Evolutionary conservation across 2,329 filamentous ascomycete genomes (phyloP).

Genomic region (Coniochaeta sp.): DNA sequence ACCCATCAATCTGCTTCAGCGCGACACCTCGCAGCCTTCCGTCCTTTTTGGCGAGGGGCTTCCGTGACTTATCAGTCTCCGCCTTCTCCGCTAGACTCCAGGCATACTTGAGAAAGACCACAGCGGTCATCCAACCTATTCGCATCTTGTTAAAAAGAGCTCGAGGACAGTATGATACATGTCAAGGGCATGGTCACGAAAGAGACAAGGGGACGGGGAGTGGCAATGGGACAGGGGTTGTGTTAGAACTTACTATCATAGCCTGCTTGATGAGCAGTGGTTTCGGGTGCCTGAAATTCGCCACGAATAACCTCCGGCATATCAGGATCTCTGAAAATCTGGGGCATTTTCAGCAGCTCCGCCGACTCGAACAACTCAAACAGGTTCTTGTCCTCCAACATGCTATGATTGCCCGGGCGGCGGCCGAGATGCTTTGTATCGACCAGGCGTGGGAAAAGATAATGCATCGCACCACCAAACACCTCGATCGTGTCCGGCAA

Average conservation of each 20-base stretch:
- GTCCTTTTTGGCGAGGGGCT: background rate
- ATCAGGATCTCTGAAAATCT: background rate
- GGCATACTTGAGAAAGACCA: constrained; percentile 26
- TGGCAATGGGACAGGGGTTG: background rate
- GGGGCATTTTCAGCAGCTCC: background rate
- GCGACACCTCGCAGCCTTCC: background rate
- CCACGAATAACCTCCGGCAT: background rate
- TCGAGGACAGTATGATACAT: background rate
- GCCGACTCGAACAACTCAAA: constrained; percentile 6
- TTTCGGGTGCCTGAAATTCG: background rate
- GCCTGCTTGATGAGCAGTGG: constrained; percentile 44
- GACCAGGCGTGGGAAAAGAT: constrained; percentile 39
- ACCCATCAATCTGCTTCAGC: background rate
- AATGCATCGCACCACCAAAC: constrained; percentile 42
- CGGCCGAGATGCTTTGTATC: constrained; percentile 67
- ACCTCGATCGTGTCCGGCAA: constrained; percentile 45
- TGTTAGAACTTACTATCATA: constrained; percentile 41
- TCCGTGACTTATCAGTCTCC: background rate
- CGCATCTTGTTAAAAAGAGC: constrained; percentile 3
- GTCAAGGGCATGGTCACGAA: no score
- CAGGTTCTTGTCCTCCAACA: constrained; percentile 43
- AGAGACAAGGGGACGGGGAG: no score
- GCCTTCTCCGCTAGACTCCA: constrained; percentile 6
- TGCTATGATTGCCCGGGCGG: constrained; percentile 65
- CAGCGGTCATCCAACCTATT: constrained; percentile 32